phyloP scores from a whole-genome alignment of 768 basidiomycete genomes.

The Daedaleopsis sinensis region DNA sequence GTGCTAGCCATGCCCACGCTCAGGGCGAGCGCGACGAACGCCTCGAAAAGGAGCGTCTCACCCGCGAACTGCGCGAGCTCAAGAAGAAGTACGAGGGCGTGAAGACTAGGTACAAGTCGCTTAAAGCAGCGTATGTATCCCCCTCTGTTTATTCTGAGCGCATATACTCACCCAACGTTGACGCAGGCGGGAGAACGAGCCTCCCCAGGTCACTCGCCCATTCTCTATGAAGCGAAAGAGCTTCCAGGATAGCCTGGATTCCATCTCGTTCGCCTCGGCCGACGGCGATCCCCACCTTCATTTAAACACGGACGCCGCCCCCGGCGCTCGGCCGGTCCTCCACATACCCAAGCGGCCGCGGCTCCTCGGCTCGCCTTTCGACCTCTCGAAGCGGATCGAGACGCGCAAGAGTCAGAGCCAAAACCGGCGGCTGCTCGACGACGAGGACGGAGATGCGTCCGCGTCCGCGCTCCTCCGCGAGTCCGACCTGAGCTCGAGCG shows the following conservation, averaged over 20 bases:
- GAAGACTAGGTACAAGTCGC: conserved; percentile 23
- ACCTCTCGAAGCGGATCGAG: conserved; percentile 19
- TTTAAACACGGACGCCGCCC: too few species aligned
- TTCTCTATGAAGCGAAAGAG: conserved; percentile 28
- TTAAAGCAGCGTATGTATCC: conserved; percentile 21
- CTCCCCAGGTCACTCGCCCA: too few species aligned
- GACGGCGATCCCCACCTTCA: too few species aligned
- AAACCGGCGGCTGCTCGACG: conserved; percentile 1
- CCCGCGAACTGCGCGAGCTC: conserved; percentile 20
- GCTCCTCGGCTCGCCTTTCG: conserved; percentile 26
- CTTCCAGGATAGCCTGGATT: conserved; percentile 19
- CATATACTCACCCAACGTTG: background rate
- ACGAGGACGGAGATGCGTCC: background rate
- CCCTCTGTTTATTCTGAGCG: background rate
- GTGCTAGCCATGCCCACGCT: conserved; percentile 36
- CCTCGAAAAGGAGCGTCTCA: conserved; percentile 23
- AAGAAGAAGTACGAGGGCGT: conserved; percentile 22
- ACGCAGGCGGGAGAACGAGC: conserved; percentile 7
- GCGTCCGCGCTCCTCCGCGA: background rate
- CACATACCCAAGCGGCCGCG: conserved; percentile 26
- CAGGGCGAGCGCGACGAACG: conserved; percentile 32
- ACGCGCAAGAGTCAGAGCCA: conserved; percentile 4
- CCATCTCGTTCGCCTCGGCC: conserved; percentile 14
- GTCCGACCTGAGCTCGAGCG: conserved; percentile 15
- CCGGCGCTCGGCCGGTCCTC: background rate